Percentiles rank a stretch among this genome's conserved stretches.
These are phyloP conservation scores for Naganishia liquefaciens DNA, from an alignment of 1,284 basidiomycete species.

Conservation along the genomic window DNA sequence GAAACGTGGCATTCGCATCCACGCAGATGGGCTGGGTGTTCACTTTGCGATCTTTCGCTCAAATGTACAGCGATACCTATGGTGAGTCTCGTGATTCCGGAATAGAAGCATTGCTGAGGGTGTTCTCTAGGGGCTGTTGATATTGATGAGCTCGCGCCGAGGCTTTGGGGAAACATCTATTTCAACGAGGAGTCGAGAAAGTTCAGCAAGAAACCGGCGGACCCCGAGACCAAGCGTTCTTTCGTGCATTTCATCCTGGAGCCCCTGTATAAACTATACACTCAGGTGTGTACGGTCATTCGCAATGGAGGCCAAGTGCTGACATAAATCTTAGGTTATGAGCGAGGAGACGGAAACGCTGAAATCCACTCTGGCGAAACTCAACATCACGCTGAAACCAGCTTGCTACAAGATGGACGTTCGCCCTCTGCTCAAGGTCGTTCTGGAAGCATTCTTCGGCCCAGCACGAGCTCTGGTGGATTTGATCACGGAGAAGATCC, in stretches of 20 bases:
- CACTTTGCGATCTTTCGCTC: constrained; percentile 88
- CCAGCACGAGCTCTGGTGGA: constrained; percentile 84
- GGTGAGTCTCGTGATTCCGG: constrained; percentile 56
- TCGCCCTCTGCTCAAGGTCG: constrained; percentile 86
- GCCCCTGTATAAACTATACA: constrained; percentile 97
- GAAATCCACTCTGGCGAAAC: constrained; percentile 72
- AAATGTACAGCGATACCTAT: constrained; percentile 93
- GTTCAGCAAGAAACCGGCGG: constrained; percentile 80
- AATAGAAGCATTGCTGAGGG: not conserved
- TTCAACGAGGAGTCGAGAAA: constrained; percentile 79
- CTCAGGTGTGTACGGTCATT: constrained; percentile 55
- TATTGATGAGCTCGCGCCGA: constrained; percentile 65
- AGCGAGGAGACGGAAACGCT: constrained; percentile 86
- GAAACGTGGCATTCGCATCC: constrained; percentile 96
- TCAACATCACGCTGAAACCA: constrained; percentile 87
- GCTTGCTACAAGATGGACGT: constrained; percentile 98
- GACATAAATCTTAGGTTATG: constrained; percentile 64
- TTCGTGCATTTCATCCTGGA: constrained; percentile 98
- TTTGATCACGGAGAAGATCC: constrained; percentile 85
- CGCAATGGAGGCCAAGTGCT: constrained; percentile 2
- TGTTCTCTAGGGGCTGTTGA: constrained; percentile 54
- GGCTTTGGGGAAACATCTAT: constrained; percentile 98
- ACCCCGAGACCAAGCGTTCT: constrained; percentile 77
- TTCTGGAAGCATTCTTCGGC: constrained; percentile 95
- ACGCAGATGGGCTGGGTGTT: constrained; percentile 98